Evolutionary conservation across 2,329 filamentous ascomycete genomes (phyloP).

Genomic region (Mycocentrospora acerina): DNA sequence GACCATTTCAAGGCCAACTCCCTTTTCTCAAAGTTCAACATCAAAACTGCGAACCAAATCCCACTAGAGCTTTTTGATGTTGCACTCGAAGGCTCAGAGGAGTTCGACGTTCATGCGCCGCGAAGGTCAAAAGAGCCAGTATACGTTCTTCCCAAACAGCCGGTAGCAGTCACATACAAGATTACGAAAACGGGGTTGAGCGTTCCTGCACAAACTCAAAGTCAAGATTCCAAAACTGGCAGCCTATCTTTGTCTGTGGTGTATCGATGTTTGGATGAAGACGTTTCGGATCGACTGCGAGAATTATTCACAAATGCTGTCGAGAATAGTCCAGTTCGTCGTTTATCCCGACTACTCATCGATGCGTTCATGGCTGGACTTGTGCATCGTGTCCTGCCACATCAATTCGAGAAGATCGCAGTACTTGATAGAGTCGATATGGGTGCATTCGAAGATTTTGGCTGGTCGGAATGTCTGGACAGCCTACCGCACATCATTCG

Average conservation of each 20-base stretch:
- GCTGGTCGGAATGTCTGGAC: slow-evolving; percentile 56
- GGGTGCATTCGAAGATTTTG: slow-evolving; percentile 53
- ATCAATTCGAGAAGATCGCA: slow-evolving; percentile 56
- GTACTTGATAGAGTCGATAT: slow-evolving; percentile 56
- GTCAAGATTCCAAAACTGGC: slow-evolving; percentile 32
- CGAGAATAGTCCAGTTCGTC: slow-evolving; percentile 48
- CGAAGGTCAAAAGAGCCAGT: slow-evolving; percentile 48
- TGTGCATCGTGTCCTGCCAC: slow-evolving; percentile 48
- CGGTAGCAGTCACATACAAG: slow-evolving; percentile 78
- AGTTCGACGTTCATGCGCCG: slow-evolving; percentile 65
- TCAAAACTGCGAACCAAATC: slow-evolving; percentile 74
- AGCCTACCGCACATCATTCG: slow-evolving; percentile 50
- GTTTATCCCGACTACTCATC: slow-evolving; percentile 54
- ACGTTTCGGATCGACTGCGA: slow-evolving; percentile 59
- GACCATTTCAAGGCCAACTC: slow-evolving; percentile 85
- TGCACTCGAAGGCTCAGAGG: slow-evolving; percentile 67
- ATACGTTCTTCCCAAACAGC: slow-evolving; percentile 76
- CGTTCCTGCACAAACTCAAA: slow-evolving; percentile 24
- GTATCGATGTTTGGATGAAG: slow-evolving; percentile 76
- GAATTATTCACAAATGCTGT: slow-evolving; percentile 51
- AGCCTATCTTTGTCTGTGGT: slow-evolving; percentile 67
- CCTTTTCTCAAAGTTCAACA: slow-evolving; percentile 86
- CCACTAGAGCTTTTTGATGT: slow-evolving; percentile 75
- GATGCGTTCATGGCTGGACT: slow-evolving; percentile 53
- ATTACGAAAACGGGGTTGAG: slow-evolving; percentile 59